A percentile compares a stretch with the other conserved stretches of the same genome.
These are phyloP conservation scores for Oryza meridionalis DNA, from an alignment of 176 grass and related monocot species.

Conservation along the genomic window DNA sequence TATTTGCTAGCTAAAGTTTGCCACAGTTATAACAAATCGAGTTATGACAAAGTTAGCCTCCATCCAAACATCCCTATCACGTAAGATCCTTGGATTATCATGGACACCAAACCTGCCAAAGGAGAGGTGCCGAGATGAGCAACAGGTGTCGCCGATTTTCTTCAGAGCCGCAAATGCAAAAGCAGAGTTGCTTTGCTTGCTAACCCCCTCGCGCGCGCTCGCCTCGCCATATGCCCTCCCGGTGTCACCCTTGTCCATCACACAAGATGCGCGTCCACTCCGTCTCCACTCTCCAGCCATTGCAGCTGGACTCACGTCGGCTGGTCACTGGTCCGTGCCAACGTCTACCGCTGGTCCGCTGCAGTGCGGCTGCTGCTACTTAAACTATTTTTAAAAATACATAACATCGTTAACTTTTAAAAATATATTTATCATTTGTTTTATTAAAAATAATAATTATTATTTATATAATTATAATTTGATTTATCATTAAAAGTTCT, in stretches of 20 bases:
- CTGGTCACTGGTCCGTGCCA: background rate
- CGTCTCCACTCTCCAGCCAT: background rate
- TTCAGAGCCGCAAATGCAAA: constrained; percentile 9
- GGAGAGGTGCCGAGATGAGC: no score
- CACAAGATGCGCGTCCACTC: constrained; percentile 28
- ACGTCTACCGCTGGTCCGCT: no score
- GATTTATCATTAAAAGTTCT: no score
- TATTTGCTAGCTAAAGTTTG: no score
- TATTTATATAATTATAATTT: no score
- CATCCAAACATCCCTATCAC: background rate
- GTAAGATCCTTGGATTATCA: background rate
- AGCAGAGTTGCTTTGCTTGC: background rate
- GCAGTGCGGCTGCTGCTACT: no score
- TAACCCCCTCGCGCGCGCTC: background rate
- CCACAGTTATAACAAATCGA: no score
- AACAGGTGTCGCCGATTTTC: background rate
- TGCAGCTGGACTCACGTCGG: background rate
- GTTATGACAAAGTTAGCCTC: no score
- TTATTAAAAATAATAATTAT: no score
- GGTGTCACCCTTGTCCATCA: constrained; percentile 37
- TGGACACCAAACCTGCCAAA: background rate
- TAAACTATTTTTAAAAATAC: no score
- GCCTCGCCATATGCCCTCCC: background rate
- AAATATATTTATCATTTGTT: no score
- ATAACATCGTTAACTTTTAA: no score